Evolutionary conservation across 1,284 basidiomycete species (phyloP), one percentile per base, ranked within the genome.

Genomic region (Sporisorium reilianum): DNA sequence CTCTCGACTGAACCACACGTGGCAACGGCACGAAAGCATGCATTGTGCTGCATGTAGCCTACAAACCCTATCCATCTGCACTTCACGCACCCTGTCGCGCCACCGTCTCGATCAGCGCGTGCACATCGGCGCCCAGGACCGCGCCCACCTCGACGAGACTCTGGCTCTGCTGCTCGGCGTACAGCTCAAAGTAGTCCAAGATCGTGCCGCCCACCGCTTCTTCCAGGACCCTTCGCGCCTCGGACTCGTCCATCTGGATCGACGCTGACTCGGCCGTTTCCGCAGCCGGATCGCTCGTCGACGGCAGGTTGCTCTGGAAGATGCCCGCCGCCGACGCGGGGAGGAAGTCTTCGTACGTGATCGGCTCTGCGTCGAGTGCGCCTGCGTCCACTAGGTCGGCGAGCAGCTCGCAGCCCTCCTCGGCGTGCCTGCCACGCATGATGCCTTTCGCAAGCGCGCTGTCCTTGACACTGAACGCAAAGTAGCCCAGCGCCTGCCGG

Each of bases 311-410:
- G 32, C 81, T 84, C 61, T 85, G 84, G 77, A 87, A 87, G 58
- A 87, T 87, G 11, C 86, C 86, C 1, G 86, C 86, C 8, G 86
- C 86, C 3, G 80, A 84, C 3, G 86, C 86, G 0, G 86, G 86
- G 16, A 87, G 67, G 68, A 87, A 87, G 62, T 86, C 86, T 63
- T 87, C 86, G 64, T 86, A 87, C 9, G 84, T 83, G 22, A 87
- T 81, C 8, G 86, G 85, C 36, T 80, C 77, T 38, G 75, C 80
- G 1, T 57, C 64, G 22, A 86, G 78, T 12, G 75, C 64, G 0
- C 85, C 86, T 1, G 60, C 55, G 6, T 55, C 32, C 22, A 86
- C 74, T 40, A 86, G 81, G 32, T 58, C 62, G 10, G 73, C 69
- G 3, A 81, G 26, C 34, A 54, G 3, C n/a, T 28, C 46, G 42